Base-by-base conservation (phyloP, 176 grass and related monocot genomes). In the Phragmites australis region DNA sequence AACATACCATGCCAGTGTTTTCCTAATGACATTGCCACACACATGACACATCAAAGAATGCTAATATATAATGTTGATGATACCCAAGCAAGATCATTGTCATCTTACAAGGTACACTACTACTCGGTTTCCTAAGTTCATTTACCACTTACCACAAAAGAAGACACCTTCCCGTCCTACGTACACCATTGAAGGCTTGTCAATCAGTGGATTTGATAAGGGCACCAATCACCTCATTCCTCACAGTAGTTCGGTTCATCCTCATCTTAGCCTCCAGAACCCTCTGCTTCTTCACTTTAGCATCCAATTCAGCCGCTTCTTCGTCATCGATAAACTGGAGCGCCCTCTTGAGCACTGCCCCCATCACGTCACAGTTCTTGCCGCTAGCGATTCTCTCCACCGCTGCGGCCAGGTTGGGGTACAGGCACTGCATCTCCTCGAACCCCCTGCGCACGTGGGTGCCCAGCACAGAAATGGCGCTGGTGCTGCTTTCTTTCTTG, bases 231-330 rank as follows among this genome's bases (percentile, higher is more conserved):
- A 84, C 63, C 72, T 77, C 10, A 3, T 25, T 27, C 73, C 12
- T 32, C 51, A 58, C 0, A 18, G 1, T n/a, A 1, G 1, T 5
- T 29, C 1, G 6, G 0, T 69, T 25, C 52, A 4, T 0, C 13
- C 2, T 25, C 22, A 6, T 9, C 42, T 69, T 55, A 1, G 8
- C 12, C 43, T 84, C 52, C 73, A 1, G 1, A 60, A 9, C 1
- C 42, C 0, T 19, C 11, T 84, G 82, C 10, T 59, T 69, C 51
- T 84, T 84, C 51, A n/a, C 3, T 52, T 29, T 69, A 27, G 15
- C 40, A n/a, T 84, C 31, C 82, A 84, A 14, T 6, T 15, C 1
- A 7, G 6, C 0, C 31, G 63, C 64, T 59, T 21, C 8, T 58
- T 1, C 2, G n/a, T 84, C 82, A 39, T 15, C 42, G 17, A 84